These are phyloP conservation scores for Anthracocystis setariae DNA, from an alignment of 1,284 basidiomycete genomes.

Conservation along the genomic window DNA sequence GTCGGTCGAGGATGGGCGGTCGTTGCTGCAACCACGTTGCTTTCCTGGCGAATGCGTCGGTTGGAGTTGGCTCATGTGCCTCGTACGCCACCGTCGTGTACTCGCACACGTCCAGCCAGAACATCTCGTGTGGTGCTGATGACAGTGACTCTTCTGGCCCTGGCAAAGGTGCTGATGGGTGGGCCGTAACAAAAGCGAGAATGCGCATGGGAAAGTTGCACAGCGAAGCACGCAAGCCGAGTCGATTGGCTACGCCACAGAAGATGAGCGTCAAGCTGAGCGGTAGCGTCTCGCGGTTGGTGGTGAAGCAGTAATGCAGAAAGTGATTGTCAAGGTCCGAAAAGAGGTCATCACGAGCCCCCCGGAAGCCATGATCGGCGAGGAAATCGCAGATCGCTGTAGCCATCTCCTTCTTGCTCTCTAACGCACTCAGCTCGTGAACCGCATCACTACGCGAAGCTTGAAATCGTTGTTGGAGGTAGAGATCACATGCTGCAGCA, in stretches of 20 bases:
- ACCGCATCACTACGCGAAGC: too few species aligned
- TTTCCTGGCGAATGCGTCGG: slow-evolving; percentile 18
- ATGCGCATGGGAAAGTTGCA: slow-evolving; percentile 50
- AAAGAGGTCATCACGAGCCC: slow-evolving; percentile 25
- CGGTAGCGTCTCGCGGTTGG: slow-evolving; percentile 47
- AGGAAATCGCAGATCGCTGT: slow-evolving; percentile 48
- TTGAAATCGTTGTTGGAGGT: slow-evolving; percentile 22
- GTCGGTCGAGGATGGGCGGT: slow-evolving; percentile 29
- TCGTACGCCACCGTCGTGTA: slow-evolving; percentile 21
- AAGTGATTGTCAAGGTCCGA: slow-evolving; percentile 53
- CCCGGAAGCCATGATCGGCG: slow-evolving; percentile 34
- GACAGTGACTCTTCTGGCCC: slow-evolving; percentile 1
- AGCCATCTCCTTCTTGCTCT: slow-evolving; percentile 18
- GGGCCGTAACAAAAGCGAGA: slow-evolving; percentile 31
- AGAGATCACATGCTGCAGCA: slow-evolving; percentile 48
- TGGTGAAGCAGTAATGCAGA: slow-evolving; percentile 45
- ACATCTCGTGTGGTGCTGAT: slow-evolving; percentile 15
- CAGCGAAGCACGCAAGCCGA: slow-evolving; percentile 41
- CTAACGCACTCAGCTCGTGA: not conserved
- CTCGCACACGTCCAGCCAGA: slow-evolving; percentile 48
- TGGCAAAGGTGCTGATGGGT: slow-evolving; percentile 12
- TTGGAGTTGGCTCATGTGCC: slow-evolving; percentile 17
- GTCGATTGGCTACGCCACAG: slow-evolving; percentile 45
- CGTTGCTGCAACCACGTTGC: slow-evolving; percentile 22
- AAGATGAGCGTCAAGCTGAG: slow-evolving; percentile 48